Base-by-base conservation (phyloP, 179 eudicot genomes). In the Corrigiola litoralis region DNA sequence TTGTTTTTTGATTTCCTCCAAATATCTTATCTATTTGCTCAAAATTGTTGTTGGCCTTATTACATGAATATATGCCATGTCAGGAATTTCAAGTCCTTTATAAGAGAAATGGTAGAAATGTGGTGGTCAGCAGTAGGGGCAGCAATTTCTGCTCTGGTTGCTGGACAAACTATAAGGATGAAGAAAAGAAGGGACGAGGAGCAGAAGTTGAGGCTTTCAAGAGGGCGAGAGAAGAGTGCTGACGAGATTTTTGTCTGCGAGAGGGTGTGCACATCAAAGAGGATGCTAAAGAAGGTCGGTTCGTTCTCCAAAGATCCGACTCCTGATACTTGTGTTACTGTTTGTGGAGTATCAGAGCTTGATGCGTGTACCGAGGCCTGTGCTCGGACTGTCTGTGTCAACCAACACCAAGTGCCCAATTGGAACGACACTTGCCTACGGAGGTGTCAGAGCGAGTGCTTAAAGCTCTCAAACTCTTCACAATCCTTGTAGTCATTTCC, bases 361-460 rank as follows among this genome's bases (percentile, higher is more conserved):
- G 92, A 88, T 72, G 88, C 92, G 32, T 86, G 92, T 57, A 64
- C 89, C 6, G 89, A 88, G 68, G 96, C 96, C 0, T 82, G 92
- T 65, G 92, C 89, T n/a, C 80, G 96, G 0, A 79, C 88, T 0
- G 90, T 86, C 11, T 86, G 90, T 41, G 92, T 86, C 9, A 89
- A 89, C 65, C 88, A 84, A 49, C 96, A 89, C 61, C 96, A 89
- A 58, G 92, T 89, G 5, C 96, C 96, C 5, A 82, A 89, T 52
- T 89, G 92, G 96, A 89, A 89, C 50, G 92, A 82, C 25, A 61
- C 82, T 27, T 89, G 96, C 47, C 84, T 86, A 7, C 36, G 78
- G 1, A 79, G 92, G 57, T 89, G 96, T 42, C 90, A 89, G 50
- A 86, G 83, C 46, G 92, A 89, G 50, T 86, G 96, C 56, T 80